Evolutionary conservation across 768 basidiomycete genomes (phyloP).

Genomic region (Lenzites betulinus): DNA sequence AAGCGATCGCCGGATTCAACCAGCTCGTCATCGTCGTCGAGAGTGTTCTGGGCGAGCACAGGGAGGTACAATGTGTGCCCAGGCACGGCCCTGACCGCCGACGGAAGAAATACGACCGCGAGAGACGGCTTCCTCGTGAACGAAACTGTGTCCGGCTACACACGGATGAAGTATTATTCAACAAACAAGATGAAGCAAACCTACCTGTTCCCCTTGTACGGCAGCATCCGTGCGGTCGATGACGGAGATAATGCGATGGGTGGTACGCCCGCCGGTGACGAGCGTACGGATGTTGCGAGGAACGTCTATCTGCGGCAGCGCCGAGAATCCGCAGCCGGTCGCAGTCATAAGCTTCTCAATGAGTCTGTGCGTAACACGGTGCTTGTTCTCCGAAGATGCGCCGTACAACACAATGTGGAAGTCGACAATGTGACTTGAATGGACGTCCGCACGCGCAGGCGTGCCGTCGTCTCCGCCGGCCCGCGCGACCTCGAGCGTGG

Average conservation of each 20-base stretch:
- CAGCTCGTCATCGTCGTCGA: constrained; percentile 23
- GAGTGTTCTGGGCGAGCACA: constrained; percentile 40
- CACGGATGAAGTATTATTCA: constrained; percentile 41
- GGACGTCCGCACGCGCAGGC: constrained; percentile 14
- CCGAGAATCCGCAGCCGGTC: constrained; percentile 31
- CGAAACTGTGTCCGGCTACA: constrained; percentile 44
- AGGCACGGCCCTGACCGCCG: constrained; percentile 37
- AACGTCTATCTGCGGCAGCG: constrained; percentile 22
- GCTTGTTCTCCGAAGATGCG: constrained; percentile 55
- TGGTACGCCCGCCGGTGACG: constrained; percentile 25
- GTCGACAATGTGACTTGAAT: constrained; percentile 38
- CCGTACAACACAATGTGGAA: constrained; percentile 74
- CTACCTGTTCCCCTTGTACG: constrained; percentile 38
- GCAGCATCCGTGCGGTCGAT: constrained; percentile 40
- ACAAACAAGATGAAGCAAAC: constrained; percentile 29
- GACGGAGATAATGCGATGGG: constrained; percentile 39
- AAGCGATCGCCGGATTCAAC: constrained; percentile 26
- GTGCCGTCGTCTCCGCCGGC: constrained; percentile 27
- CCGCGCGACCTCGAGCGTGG: constrained; percentile 39
- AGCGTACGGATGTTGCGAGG: constrained; percentile 18
- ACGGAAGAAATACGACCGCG: constrained; percentile 69
- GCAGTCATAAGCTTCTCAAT: constrained; percentile 54
- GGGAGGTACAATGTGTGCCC: constrained; percentile 60
- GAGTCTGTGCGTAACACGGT: constrained; percentile 60
- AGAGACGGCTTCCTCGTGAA: constrained; percentile 51